These are phyloP conservation scores for Beta lomatogona DNA, from an alignment of 179 eudicot species.

Conservation along the genomic window DNA sequence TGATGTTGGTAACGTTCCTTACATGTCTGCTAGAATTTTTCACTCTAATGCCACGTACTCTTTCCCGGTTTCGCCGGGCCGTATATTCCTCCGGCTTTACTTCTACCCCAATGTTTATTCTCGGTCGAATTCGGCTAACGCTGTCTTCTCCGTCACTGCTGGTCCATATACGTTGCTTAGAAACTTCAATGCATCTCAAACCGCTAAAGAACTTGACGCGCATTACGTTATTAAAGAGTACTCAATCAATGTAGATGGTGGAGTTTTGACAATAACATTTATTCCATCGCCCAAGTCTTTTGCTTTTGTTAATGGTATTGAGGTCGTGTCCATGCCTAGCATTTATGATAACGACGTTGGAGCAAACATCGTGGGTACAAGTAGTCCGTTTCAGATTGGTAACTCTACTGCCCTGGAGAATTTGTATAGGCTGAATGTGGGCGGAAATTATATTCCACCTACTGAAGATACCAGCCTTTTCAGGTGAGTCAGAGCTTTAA, in stretches of 20 bases:
- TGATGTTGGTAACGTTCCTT: slow-evolving; percentile 65
- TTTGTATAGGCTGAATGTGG: slow-evolving; percentile 73
- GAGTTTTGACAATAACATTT: slow-evolving; percentile 55
- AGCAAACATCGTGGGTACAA: slow-evolving; percentile 28
- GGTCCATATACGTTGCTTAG: slow-evolving; percentile 65
- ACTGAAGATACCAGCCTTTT: slow-evolving; percentile 67
- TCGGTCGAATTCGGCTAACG: slow-evolving; percentile 51
- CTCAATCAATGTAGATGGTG: slow-evolving; percentile 52
- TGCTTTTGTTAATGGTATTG: slow-evolving; percentile 89
- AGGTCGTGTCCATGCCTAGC: slow-evolving; percentile 74
- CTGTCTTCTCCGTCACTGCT: slow-evolving; percentile 56
- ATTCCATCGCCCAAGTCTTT: slow-evolving; percentile 57
- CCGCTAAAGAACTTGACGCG: slow-evolving; percentile 57
- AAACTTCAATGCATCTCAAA: slow-evolving; percentile 74
- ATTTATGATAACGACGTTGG: slow-evolving; percentile 38
- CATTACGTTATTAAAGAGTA: slow-evolving; percentile 63
- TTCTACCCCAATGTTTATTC: slow-evolving; percentile 75
- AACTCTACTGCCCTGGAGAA: slow-evolving; percentile 74
- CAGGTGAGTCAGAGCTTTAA: background rate
- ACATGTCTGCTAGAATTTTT: slow-evolving; percentile 78
- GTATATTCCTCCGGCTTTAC: slow-evolving; percentile 71
- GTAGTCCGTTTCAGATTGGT: slow-evolving; percentile 32
- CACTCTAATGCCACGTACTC: slow-evolving; percentile 57
- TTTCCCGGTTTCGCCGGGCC: slow-evolving; percentile 66
- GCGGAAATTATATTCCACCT: slow-evolving; percentile 74